A percentile compares a stretch with the other conserved stretches of the same genome.
Evolutionary conservation across 495 filamentous ascomycete genomes (phyloP).

Genomic region (Rostrohypoxylon terebratum): DNA sequence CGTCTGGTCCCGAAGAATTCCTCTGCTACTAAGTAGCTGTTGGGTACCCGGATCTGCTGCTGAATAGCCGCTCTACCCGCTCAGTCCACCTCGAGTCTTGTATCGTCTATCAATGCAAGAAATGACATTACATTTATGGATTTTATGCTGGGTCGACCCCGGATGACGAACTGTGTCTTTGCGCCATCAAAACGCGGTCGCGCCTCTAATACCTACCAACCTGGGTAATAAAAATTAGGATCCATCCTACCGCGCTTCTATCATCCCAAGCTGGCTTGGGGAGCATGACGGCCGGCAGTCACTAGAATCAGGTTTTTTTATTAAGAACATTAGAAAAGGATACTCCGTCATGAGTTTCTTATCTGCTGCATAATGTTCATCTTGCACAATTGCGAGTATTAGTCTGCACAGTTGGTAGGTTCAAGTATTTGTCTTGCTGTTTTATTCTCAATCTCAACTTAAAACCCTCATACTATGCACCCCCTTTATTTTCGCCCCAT

Average conservation of each 20-base stretch:
- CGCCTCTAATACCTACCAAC: slow-evolving; percentile 40
- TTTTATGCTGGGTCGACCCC: slow-evolving; percentile 25
- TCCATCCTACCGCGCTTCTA: slow-evolving; percentile 21
- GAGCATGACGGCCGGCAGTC: slow-evolving; percentile 34
- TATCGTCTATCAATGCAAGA: slow-evolving; percentile 21
- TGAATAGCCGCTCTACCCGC: slow-evolving; percentile 44
- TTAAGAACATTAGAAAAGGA: slow-evolving; percentile 23
- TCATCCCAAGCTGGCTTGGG: slow-evolving; percentile 15
- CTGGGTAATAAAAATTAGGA: slow-evolving; percentile 35
- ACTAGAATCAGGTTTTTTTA: neutral
- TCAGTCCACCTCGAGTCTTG: slow-evolving; percentile 26
- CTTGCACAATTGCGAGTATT: slow-evolving; percentile 17
- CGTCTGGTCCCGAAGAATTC: slow-evolving; percentile 19
- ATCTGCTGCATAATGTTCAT: slow-evolving; percentile 27
- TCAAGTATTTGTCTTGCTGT: slow-evolving; percentile 2
- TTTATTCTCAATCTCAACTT: slow-evolving; percentile 12
- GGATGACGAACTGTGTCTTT: slow-evolving; percentile 37
- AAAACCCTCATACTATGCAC: slow-evolving; percentile 19
- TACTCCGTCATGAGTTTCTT: slow-evolving; percentile 18
- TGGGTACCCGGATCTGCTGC: slow-evolving; percentile 14
- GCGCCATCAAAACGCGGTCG: slow-evolving; percentile 35
- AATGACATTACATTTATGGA: slow-evolving; percentile 20
- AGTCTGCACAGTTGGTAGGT: neutral
- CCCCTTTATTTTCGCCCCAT: neutral
- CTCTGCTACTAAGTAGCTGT: slow-evolving; percentile 3